Base-by-base conservation (phyloP, 495 filamentous ascomycete genomes). In the Halenospora varia region DNA sequence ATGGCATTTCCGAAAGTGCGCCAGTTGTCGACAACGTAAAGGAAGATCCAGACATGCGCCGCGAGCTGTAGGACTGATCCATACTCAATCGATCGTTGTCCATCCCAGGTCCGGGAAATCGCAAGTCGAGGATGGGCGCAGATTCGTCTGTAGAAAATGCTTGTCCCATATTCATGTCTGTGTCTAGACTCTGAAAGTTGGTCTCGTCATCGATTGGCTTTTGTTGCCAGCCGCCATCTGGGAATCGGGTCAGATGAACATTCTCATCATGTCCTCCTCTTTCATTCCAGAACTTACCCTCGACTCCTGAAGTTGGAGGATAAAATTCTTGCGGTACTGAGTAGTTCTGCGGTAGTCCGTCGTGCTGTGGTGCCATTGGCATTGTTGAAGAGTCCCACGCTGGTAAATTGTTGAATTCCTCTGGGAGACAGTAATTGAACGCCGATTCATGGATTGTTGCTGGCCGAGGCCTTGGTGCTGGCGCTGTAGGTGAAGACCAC, bases 11-110 rank as follows among this genome's bases (percentile, higher is more conserved):
- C 1, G 79, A 82, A 17, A 80, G 65, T n/a, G 68, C 73, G 18
- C 78, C 79, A n/a, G 77, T 77, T 3, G 77, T 83, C 25, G 80
- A 83, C 59, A 82, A 70, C 35, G 79, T 79, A 57, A 81, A 83
- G 1, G 79, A 83, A 25, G 79, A 83, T 17, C 80, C 78, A 22
- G 79, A 83, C 77, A 82, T 81, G 52, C 79, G 73, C 51, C 78
- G 72, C 17, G 73, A 75, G 20, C 73, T 59, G 13, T 66, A 69
- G 10, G 61, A 65, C 26, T 80, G 61, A 42, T 67, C 65, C 25
- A 62, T 40, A 48, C 56, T 64, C 9, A 67, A 50, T 25, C 51
- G 56, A 51, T 67, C 65, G 22, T 54, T 57, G 41, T 67, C 65
- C 56, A 62, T 55, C 59, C 57, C 61, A 56, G 64, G 51, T 42